phyloP scores from a whole-genome alignment of 2,329 filamentous ascomycete species.

The Tolypocladium guangdongense region DNA sequence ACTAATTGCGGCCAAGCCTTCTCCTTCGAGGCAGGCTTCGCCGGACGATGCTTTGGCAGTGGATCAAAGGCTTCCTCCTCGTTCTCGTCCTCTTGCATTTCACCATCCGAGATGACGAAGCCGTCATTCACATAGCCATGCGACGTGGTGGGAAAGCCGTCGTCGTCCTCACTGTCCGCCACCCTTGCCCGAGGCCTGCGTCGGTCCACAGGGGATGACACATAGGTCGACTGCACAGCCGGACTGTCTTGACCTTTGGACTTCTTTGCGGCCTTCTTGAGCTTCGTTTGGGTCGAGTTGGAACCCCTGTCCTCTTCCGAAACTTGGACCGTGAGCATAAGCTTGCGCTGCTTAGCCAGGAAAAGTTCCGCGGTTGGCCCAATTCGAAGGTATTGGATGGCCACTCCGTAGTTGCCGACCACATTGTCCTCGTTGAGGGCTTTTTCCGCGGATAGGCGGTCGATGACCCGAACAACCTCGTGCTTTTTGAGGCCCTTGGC shows the following conservation, averaged over 20 bases:
- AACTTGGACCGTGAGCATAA: conserved; percentile 33
- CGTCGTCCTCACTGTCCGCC: conserved; percentile 21
- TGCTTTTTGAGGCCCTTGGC: conserved; percentile 61
- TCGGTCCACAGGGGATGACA: conserved; percentile 40
- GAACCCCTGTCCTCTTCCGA: conserved; percentile 17
- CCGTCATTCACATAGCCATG: conserved; percentile 38
- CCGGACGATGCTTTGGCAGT: conserved; percentile 25
- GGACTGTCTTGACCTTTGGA: conserved; percentile 22
- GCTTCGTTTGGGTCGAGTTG: conserved; percentile 18
- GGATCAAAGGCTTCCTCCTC: conserved; percentile 37
- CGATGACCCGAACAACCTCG: conserved; percentile 77
- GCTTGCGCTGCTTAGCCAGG: conserved; percentile 30
- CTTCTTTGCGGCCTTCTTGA: conserved; percentile 26
- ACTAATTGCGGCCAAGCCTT: conserved; percentile 46
- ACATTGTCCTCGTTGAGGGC: conserved; percentile 60
- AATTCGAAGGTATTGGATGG: conserved; percentile 58
- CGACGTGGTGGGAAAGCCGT: conserved; percentile 28
- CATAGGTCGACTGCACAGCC: conserved; percentile 33
- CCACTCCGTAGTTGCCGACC: conserved; percentile 45
- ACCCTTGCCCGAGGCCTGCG: conserved; percentile 16
- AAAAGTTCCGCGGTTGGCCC: conserved; percentile 32
- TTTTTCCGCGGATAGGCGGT: conserved; percentile 61
- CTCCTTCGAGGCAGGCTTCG: conserved; percentile 16
- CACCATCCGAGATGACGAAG: conserved; percentile 35
- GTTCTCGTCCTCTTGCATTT: conserved; percentile 21